Conservation (phyloP, 441 rosid species). For the Kokia cookei region DNA sequence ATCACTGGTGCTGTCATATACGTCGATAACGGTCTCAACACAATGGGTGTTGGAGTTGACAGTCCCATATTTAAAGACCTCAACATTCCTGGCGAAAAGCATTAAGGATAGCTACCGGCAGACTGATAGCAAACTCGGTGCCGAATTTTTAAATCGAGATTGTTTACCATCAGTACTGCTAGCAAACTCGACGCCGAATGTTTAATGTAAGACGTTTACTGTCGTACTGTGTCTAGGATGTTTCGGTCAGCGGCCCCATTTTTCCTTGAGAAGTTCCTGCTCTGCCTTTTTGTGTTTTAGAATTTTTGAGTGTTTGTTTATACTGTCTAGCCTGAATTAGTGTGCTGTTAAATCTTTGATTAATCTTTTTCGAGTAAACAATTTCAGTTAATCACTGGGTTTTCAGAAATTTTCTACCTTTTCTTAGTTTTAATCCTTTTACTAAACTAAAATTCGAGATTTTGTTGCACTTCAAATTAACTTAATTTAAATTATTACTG, state of each 20-base stretch:
- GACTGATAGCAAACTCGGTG: not conserved
- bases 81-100: slow-evolving; percentile 7
- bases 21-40: slow-evolving; percentile 85
- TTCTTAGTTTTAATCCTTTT: not conserved
- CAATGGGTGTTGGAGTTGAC: slow-evolving; percentile 92
- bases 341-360: not conserved
- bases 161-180: not conserved
- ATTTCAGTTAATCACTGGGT: not conserved
- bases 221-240: not conserved
- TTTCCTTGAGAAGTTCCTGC: not conserved
- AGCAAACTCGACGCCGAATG: not conserved
- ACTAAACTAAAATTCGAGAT: too few relatives aligned
- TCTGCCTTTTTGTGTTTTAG: not conserved
- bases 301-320: not conserved
- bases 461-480: too few relatives aligned
- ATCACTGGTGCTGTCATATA: slow-evolving; percentile 74
- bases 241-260: not conserved
- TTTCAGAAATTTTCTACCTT: not conserved
- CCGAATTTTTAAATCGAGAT: not conserved
- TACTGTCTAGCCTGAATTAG: not conserved
- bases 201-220: not conserved
- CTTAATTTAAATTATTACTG: too few relatives aligned
- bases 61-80: slow-evolving; percentile 57
- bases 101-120: not conserved
- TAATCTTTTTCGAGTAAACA: not conserved